phyloP scores from a whole-genome alignment of 352 stramenopile genomes.

The Globisporangium mamillatum region DNA sequence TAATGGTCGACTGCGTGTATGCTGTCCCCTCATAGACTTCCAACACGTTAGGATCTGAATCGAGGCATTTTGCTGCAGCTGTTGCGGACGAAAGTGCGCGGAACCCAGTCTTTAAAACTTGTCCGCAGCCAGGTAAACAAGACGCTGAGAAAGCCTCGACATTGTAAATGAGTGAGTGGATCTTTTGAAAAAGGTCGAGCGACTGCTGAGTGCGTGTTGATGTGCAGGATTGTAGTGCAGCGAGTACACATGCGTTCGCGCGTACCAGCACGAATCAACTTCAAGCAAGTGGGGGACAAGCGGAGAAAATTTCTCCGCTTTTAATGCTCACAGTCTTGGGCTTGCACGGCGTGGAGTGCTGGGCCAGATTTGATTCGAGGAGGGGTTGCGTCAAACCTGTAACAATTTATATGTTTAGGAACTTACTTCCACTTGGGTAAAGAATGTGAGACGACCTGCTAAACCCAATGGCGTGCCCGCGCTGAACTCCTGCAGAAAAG shows the following conservation, averaged over 20 bases:
- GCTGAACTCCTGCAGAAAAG: slow-evolving; percentile 4
- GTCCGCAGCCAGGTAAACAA: neutral
- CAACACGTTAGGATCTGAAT: neutral
- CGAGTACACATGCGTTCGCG: neutral
- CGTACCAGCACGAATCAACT: neutral
- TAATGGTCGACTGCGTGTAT: too few relatives aligned
- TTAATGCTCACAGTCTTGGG: neutral
- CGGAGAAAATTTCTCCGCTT: neutral
- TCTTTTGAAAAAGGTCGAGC: neutral
- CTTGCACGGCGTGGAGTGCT: neutral
- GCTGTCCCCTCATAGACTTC: too few relatives aligned
- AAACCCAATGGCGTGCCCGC: neutral
- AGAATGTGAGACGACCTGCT: neutral
- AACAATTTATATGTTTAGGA: neutral
- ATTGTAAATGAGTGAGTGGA: neutral
- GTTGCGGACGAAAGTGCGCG: neutral
- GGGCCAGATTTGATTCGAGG: neutral
- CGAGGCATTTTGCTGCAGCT: neutral
- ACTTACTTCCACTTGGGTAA: neutral
- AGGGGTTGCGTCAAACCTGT: neutral
- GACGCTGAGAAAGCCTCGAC: neutral
- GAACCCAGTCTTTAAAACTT: neutral
- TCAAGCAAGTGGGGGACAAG: neutral
- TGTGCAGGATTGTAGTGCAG: neutral
- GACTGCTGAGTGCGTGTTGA: neutral